phyloP scores from a whole-genome alignment of 2,329 filamentous ascomycete species.

The Colletotrichum musae region DNA sequence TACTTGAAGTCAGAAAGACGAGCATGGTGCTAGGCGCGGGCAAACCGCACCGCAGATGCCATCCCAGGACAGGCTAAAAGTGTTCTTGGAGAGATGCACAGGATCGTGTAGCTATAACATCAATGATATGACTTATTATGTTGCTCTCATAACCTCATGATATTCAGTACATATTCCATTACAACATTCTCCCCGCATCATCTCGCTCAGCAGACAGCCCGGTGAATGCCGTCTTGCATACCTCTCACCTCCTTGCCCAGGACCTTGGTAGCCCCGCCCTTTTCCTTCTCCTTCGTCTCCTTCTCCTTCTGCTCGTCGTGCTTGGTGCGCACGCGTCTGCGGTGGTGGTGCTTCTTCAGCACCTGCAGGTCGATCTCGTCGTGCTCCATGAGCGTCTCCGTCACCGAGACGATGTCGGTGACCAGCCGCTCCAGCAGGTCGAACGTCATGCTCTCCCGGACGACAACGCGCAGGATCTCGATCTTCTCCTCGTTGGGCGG shows the following conservation, averaged over 20 bases:
- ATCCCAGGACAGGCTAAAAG: no score
- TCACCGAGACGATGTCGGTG: constrained; percentile 71
- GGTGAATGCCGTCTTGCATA: constrained; percentile 48
- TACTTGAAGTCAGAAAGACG: no score
- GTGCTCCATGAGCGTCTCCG: constrained; percentile 69
- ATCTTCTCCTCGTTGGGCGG: constrained; percentile 73
- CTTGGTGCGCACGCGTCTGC: constrained; percentile 28
- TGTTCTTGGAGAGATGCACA: no score
- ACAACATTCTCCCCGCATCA: not conserved
- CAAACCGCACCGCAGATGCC: no score
- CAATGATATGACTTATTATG: no score
- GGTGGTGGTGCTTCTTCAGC: constrained; percentile 36
- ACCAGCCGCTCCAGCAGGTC: constrained; percentile 76
- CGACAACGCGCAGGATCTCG: constrained; percentile 77
- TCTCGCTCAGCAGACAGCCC: constrained; percentile 48
- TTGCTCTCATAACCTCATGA: no score
- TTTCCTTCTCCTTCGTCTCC: constrained; percentile 22
- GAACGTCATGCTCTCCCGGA: constrained; percentile 78
- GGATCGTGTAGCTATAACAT: no score
- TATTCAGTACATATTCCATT: not conserved
- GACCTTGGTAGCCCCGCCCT: constrained; percentile 12
- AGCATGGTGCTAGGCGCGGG: no score
- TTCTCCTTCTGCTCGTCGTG: constrained; percentile 36
- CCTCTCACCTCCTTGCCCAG: constrained; percentile 16
- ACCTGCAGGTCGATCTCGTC: constrained; percentile 41